phyloP scores from a whole-genome alignment of 306 rosid genomes.

The Cucurbita moschata region DNA sequence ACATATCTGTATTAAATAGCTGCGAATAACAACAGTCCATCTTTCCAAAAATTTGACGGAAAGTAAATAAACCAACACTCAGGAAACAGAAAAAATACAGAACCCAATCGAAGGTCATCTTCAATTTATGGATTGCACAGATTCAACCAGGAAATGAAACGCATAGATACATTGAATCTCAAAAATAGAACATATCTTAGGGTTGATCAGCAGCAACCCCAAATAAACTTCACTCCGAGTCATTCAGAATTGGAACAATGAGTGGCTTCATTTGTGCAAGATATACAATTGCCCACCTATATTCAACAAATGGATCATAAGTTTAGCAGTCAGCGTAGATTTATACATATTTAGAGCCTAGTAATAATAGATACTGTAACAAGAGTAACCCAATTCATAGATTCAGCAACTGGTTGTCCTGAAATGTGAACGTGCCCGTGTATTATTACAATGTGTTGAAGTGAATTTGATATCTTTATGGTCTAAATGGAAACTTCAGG shows the following conservation, averaged over 20 bases:
- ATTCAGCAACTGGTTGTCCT: not conserved
- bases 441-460: not conserved
- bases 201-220: conserved; percentile 1
- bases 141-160: not conserved
- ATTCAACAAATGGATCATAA: conserved; percentile 3
- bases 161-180: conserved; percentile 2
- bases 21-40: not conserved
- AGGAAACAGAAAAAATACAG: not conserved
- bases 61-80: not conserved
- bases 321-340: not conserved
- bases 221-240: conserved; percentile 38
- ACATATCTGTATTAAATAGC: not conserved
- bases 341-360: not conserved
- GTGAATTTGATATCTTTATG: not conserved
- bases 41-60: not conserved
- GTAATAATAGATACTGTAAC: not conserved
- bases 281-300: conserved; percentile 97
- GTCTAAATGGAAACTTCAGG: not conserved
- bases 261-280: conserved; percentile 97
- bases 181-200: not conserved
- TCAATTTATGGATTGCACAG: conserved; percentile 2
- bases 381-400: not conserved
- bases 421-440: not conserved
- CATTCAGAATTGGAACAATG: conserved; percentile 80
- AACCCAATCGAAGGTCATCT: not conserved